Conservation (phyloP, 495 filamentous ascomycete genomes). For the Neurospora sp. region DNA sequence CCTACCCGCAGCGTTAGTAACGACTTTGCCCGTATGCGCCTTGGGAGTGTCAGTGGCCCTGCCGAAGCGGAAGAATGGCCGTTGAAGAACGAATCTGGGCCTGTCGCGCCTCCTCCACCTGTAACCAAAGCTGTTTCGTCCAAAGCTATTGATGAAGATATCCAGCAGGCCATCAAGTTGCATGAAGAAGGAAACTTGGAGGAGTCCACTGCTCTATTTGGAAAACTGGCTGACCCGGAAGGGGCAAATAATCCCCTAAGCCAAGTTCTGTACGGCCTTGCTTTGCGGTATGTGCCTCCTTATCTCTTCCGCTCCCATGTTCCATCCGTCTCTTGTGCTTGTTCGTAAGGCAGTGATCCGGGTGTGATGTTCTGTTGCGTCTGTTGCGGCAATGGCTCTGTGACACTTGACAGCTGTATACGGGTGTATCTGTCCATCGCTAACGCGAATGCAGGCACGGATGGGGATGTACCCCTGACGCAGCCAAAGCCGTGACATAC, state of each 20-base stretch:
- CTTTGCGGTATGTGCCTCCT: slow-evolving; percentile 58
- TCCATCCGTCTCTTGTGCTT: not conserved
- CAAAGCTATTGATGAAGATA: slow-evolving; percentile 58
- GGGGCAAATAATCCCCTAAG: slow-evolving; percentile 86
- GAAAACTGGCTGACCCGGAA: slow-evolving; percentile 71
- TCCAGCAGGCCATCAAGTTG: slow-evolving; percentile 90
- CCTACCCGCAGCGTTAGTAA: slow-evolving; percentile 16
- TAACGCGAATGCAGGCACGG: slow-evolving; percentile 56
- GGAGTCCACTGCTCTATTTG: slow-evolving; percentile 77
- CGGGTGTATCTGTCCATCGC: not conserved
- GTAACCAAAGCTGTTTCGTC: slow-evolving; percentile 30
- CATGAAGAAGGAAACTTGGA: slow-evolving; percentile 76
- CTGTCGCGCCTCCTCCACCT: slow-evolving; percentile 6
- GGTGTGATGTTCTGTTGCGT: not conserved
- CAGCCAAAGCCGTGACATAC: slow-evolving; percentile 66
- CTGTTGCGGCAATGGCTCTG: not conserved
- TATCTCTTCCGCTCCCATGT: not conserved
- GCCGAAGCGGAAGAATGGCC: not conserved
- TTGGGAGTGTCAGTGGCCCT: slow-evolving; percentile 7
- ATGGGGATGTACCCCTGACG: slow-evolving; percentile 74
- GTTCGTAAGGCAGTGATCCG: not conserved
- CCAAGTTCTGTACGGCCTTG: slow-evolving; percentile 93
- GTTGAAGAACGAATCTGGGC: not conserved
- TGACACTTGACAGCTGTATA: not conserved
- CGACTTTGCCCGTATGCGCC: slow-evolving; percentile 13